Base-by-base conservation (phyloP, 163 green algal species). In the Prototheca wickerhamii region DNA sequence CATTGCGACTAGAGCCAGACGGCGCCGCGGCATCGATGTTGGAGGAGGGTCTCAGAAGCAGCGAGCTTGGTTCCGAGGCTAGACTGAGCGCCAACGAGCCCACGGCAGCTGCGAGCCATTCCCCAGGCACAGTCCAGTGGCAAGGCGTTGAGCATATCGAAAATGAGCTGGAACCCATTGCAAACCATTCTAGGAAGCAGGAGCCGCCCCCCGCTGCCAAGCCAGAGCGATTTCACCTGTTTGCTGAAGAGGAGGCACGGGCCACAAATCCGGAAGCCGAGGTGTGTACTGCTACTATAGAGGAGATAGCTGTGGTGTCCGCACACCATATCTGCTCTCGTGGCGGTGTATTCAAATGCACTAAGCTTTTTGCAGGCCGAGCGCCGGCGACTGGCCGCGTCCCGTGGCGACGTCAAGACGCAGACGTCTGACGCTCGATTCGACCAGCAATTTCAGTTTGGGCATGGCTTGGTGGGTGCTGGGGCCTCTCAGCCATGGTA, bases 141-240 rank as follows among this genome's bases (percentile, higher is more conserved):
- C n/a, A n/a, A n/a, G n/a, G n/a, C n/a, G n/a, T n/a, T n/a, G n/a
- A n/a, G n/a, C n/a, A n/a, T n/a, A n/a, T n/a, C n/a, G n/a, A n/a
- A n/a, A n/a, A n/a, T n/a, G n/a, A n/a, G n/a, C n/a, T n/a, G n/a
- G n/a, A n/a, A n/a, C n/a, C n/a, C n/a, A n/a, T n/a, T n/a, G n/a
- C n/a, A n/a, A n/a, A n/a, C n/a, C n/a, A n/a, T n/a, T n/a, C n/a
- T n/a, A n/a, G n/a, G n/a, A n/a, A n/a, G n/a, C n/a, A n/a, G n/a
- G n/a, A n/a, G n/a, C n/a, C n/a, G n/a, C n/a, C n/a, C n/a, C n/a
- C n/a, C n/a, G n/a, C n/a, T n/a, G 26, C 25, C 12, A 25, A 53
- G 21, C 37, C 69, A n/a, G 58, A 81, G 46, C 84, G 86, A 58
- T 84, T 92, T 67, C 89, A 89, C 70, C 82, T 90, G 31, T 92